These are phyloP conservation scores for Moniliella sp. DNA, from an alignment of 1,284 basidiomycete species.

Conservation along the genomic window DNA sequence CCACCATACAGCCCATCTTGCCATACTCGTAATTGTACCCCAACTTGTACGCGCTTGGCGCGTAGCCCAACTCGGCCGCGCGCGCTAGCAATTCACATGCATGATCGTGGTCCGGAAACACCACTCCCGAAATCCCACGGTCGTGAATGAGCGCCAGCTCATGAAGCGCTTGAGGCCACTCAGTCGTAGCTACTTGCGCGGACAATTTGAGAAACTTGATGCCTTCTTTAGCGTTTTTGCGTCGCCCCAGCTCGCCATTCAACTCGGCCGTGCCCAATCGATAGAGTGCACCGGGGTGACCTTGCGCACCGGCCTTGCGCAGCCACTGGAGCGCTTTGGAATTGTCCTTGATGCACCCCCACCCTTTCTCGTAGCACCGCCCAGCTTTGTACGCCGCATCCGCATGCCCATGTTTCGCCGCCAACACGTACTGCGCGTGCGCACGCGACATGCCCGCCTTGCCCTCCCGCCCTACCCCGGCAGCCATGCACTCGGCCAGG, in stretches of 20 bases:
- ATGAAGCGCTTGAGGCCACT: slow-evolving; percentile 87
- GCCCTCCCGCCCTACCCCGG: slow-evolving; percentile 61
- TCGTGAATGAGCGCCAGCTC: slow-evolving; percentile 85
- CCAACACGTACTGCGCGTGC: slow-evolving; percentile 91
- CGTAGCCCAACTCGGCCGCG: slow-evolving; percentile 82
- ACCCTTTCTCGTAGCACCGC: slow-evolving; percentile 96
- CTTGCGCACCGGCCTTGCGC: slow-evolving; percentile 55
- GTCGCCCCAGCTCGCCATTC: slow-evolving; percentile 74
- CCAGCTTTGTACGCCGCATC: slow-evolving; percentile 87
- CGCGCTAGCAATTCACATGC: slow-evolving; percentile 79
- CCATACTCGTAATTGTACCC: slow-evolving; percentile 99
- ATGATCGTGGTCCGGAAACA: slow-evolving; percentile 89
- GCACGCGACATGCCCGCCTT: slow-evolving; percentile 90
- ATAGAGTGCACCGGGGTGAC: slow-evolving; percentile 87
- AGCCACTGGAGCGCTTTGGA: slow-evolving; percentile 81
- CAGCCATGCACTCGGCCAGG: slow-evolving; percentile 86
- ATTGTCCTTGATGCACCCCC: slow-evolving; percentile 73
- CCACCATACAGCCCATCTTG: slow-evolving; percentile 93
- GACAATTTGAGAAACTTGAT: slow-evolving; percentile 95
- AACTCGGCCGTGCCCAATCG: slow-evolving; percentile 84
- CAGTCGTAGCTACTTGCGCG: slow-evolving; percentile 51
- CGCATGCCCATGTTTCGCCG: slow-evolving; percentile 93
- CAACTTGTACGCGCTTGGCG: slow-evolving; percentile 78
- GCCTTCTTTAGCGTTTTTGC: slow-evolving; percentile 73
- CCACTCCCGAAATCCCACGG: slow-evolving; percentile 79